Conservation (phyloP, 257 asterid species). For the Nicotiana otophora region DNA sequence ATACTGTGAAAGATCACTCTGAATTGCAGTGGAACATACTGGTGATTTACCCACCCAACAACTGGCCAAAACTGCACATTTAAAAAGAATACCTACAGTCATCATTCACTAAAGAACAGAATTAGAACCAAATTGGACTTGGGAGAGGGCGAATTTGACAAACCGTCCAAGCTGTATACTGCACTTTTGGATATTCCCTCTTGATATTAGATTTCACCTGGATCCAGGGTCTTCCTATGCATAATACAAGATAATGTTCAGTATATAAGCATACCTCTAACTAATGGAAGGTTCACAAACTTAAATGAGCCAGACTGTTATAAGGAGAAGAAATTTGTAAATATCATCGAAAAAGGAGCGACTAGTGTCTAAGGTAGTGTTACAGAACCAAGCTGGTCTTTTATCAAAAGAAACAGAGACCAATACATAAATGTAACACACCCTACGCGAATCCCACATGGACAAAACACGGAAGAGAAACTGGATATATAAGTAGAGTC, state of each 20-base stretch:
- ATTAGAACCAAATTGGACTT: background rate
- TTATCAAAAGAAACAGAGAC: background rate
- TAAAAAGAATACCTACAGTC: background rate
- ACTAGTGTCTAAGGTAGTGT: background rate
- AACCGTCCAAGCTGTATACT: slow-evolving; percentile 81
- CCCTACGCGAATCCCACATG: too few species aligned
- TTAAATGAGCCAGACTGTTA: background rate
- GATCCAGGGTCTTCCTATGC: slow-evolving; percentile 75
- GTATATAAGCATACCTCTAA: background rate
- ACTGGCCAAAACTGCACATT: slow-evolving; percentile 91
- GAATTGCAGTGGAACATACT: slow-evolving; percentile 75
- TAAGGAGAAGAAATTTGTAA: background rate
- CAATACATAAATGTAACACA: too few species aligned
- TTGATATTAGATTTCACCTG: slow-evolving; percentile 77
- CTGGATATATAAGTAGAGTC: too few species aligned
- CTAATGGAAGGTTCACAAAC: background rate
- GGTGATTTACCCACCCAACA: slow-evolving; percentile 95
- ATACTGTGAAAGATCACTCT: slow-evolving; percentile 79
- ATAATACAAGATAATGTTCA: slow-evolving; percentile 11
- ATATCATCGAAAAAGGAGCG: background rate
- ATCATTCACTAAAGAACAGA: background rate
- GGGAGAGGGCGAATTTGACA: slow-evolving; percentile 4
- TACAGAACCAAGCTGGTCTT: background rate
- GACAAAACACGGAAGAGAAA: too few species aligned
- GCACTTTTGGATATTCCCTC: slow-evolving; percentile 84